Evolutionary conservation across 1,139 yeast genomes (phyloP).

Genomic region (Kurtzmaniella quercitrusa): DNA sequence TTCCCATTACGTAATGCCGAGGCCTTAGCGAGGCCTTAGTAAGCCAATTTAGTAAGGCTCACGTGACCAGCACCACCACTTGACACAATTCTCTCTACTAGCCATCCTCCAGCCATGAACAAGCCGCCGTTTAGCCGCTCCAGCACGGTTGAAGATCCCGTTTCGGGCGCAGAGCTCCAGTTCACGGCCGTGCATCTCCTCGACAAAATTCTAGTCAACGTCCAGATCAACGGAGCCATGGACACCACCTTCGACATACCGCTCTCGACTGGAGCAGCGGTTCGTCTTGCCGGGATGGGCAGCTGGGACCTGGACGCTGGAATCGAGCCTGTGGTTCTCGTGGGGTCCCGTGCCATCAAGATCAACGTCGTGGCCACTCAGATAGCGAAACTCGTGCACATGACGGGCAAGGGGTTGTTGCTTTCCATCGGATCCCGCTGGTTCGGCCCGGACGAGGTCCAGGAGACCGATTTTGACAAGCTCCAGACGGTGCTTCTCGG

Average conservation of each 20-base stretch:
- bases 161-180: slow-evolving; percentile 18
- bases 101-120: slow-evolving; percentile 6
- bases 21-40: not conserved
- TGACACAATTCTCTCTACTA: too few species aligned
- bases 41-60: not conserved
- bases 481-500: slow-evolving; percentile 36
- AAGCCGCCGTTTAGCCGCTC: slow-evolving; percentile 21
- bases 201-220: slow-evolving; percentile 32
- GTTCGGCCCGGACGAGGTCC: slow-evolving; percentile 37
- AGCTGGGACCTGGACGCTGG: slow-evolving; percentile 18
- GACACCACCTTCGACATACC: slow-evolving; percentile 43
- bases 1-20: not conserved
- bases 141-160: slow-evolving; percentile 13
- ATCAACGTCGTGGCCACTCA: slow-evolving; percentile 41
- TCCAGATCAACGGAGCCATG: slow-evolving; percentile 34
- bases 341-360: slow-evolving; percentile 40
- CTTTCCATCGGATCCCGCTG: slow-evolving; percentile 39
- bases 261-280: slow-evolving; percentile 28
- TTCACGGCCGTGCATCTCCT: slow-evolving; percentile 35
- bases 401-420: slow-evolving; percentile 24
- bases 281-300: slow-evolving; percentile 9
- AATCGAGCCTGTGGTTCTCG: slow-evolving; percentile 36
- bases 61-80: too few species aligned
- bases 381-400: slow-evolving; percentile 33
- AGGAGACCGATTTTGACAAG: slow-evolving; percentile 35